Evolutionary conservation across 75 land plant genomes (phyloP).

Genomic region (Gnetum montanum): DNA sequence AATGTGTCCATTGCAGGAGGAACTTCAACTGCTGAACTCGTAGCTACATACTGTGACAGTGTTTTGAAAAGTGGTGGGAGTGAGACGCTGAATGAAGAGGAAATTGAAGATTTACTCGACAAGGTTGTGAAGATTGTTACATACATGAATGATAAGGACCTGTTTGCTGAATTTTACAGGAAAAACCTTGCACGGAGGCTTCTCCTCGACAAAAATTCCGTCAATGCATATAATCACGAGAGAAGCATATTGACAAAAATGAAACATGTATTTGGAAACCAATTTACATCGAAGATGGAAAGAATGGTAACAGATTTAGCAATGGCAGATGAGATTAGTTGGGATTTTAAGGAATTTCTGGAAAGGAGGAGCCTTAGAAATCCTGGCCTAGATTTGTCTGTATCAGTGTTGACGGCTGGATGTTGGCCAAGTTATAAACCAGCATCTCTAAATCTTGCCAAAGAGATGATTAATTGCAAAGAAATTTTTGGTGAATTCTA

Average conservation of each 20-base stretch:
- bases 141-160: constrained; percentile 77
- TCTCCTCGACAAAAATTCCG: neutral
- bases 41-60: constrained; percentile 86
- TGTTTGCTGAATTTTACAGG: constrained; percentile 95
- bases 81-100: constrained; percentile 71
- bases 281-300: neutral
- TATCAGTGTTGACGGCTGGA: neutral
- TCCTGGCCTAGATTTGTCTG: neutral
- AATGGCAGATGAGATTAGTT: constrained; percentile 65
- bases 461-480: neutral
- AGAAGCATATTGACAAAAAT: neutral
- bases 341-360: constrained; percentile 59
- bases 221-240: neutral
- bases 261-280: neutral
- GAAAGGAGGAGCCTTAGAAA: neutral
- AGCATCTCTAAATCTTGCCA: neutral
- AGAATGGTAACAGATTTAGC: constrained; percentile 70
- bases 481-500: neutral
- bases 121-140: constrained; percentile 83
- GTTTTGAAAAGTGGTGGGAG: constrained; percentile 80
- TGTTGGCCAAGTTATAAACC: neutral
- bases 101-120: constrained; percentile 81
- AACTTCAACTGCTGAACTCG: constrained; percentile 66
- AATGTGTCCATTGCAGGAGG: constrained; percentile 81
- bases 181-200: neutral